These are phyloP conservation scores for Quillaja saponaria DNA, from an alignment of 306 rosid genomes.

Conservation along the genomic window DNA sequence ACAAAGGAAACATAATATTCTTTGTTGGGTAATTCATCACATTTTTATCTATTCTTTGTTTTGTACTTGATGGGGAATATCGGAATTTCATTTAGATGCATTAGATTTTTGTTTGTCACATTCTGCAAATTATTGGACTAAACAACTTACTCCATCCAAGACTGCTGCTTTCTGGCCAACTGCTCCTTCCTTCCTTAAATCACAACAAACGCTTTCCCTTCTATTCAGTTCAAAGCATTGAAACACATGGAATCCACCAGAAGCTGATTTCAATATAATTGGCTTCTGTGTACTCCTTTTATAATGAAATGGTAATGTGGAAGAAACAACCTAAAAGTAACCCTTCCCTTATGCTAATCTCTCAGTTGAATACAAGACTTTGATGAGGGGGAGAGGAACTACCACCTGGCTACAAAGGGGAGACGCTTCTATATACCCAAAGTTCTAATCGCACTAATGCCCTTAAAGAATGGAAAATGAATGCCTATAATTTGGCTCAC, in stretches of 20 bases:
- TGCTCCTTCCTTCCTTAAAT: neutral
- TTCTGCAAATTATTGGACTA: neutral
- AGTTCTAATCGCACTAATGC: no score
- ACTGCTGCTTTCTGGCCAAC: neutral
- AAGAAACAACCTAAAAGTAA: neutral
- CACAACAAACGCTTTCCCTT: neutral
- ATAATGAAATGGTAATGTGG: neutral
- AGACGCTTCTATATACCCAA: neutral
- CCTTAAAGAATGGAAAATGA: no score
- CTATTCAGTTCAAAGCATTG: constrained; percentile 2
- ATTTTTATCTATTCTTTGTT: constrained; percentile 6
- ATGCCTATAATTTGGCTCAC: neutral
- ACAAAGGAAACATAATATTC: neutral
- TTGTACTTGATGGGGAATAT: neutral
- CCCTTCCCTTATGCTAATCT: neutral
- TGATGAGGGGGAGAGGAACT: neutral
- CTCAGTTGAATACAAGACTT: neutral
- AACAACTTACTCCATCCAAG: neutral
- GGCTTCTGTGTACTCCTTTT: no score
- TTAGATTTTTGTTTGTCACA: neutral
- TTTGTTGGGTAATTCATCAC: neutral
- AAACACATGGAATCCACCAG: neutral
- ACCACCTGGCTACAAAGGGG: neutral
- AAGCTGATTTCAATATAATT: neutral
- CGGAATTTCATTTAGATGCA: neutral